Conservation (phyloP, 768 basidiomycete genomes). For the Mycena crocata region DNA sequence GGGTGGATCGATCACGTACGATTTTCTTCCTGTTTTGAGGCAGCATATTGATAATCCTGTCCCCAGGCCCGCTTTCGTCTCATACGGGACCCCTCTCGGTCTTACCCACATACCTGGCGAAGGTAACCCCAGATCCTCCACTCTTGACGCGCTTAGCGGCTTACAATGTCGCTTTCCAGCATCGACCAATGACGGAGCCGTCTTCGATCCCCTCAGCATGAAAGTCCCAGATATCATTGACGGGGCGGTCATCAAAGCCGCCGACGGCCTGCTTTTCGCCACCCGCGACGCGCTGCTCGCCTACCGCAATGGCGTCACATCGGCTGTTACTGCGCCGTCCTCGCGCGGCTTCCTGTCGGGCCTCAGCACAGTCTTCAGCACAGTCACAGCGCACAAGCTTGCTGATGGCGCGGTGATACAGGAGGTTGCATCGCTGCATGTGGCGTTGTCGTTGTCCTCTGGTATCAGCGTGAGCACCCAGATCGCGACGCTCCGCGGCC, state of each 20-base stretch:
- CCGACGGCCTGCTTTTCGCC: slow-evolving; percentile 70
- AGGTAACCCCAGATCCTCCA: slow-evolving; percentile 64
- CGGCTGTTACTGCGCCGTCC: slow-evolving; percentile 70
- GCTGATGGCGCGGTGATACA: slow-evolving; percentile 71
- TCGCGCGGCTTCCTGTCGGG: slow-evolving; percentile 70
- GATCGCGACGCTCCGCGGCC: slow-evolving; percentile 63
- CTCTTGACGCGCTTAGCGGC: slow-evolving; percentile 57
- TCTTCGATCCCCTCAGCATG: slow-evolving; percentile 60
- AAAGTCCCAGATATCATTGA: slow-evolving; percentile 46
- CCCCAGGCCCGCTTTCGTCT: slow-evolving; percentile 21
- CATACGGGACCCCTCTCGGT: slow-evolving; percentile 30
- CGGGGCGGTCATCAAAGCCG: slow-evolving; percentile 64
- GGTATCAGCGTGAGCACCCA: slow-evolving; percentile 70
- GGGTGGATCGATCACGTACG: slow-evolving; percentile 29
- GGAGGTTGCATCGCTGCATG: slow-evolving; percentile 75
- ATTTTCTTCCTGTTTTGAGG: neutral
- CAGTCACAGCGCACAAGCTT: slow-evolving; percentile 69
- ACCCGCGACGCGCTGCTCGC: slow-evolving; percentile 47
- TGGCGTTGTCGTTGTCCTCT: slow-evolving; percentile 54
- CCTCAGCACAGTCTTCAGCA: slow-evolving; percentile 70
- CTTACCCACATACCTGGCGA: slow-evolving; percentile 53
- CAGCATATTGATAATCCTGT: neutral
- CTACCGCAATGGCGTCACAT: slow-evolving; percentile 80
- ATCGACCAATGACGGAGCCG: slow-evolving; percentile 74
- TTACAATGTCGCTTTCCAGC: slow-evolving; percentile 74